Evolutionary conservation across 805 yeast species (phyloP), one percentile per base, ranked within the genome.

Genomic region (Pichia manshurica): DNA sequence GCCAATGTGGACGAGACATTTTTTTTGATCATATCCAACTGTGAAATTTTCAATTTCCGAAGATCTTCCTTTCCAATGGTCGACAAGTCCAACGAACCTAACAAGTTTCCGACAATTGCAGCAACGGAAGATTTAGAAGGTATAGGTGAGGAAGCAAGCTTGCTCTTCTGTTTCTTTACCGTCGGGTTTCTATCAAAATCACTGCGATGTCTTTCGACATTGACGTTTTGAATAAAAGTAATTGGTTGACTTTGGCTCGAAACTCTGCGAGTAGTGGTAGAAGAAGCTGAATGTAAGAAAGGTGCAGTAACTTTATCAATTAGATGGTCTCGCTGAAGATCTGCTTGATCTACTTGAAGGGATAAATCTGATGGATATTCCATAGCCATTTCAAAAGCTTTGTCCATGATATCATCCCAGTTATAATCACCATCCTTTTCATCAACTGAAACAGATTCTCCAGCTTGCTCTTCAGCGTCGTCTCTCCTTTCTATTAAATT

Each of bases 331-430:
- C 19, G 16, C 19, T 9, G 40, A 21, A 37, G 23, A 17, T 37
- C 40, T 5, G 37, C 17, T 12, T 22, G 25, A 17, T 40, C 50
- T 15, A 44, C 33, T n/a, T 45, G 36, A 33, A 63, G 75, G 63
- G 57, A 62, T 60, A 54, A 51, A 12, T 66, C 59, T 17, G 57
- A 65, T 13, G 84, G 84, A 50, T 81, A 78, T 51, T 78, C 83
- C 72, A 80, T 78, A 0, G 90, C 93, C 82, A 85, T 73, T 41
- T 78, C 77, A 67, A 84, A 74, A 1, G 91, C 93, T 65, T 82
- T 82, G 53, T 82, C 87, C 72, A 84, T 74, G 53, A 84, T 84
- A 54, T 78, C 84, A 56, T 78, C 81, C 79, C 84, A 74, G 31
- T 53, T 53, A 12, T 53, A 48, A 29, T 55, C 57, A 22, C 28